Base-by-base conservation (phyloP, 202 grass and related monocot species). In the Bolboschoenoplectus hybrid region DNA sequence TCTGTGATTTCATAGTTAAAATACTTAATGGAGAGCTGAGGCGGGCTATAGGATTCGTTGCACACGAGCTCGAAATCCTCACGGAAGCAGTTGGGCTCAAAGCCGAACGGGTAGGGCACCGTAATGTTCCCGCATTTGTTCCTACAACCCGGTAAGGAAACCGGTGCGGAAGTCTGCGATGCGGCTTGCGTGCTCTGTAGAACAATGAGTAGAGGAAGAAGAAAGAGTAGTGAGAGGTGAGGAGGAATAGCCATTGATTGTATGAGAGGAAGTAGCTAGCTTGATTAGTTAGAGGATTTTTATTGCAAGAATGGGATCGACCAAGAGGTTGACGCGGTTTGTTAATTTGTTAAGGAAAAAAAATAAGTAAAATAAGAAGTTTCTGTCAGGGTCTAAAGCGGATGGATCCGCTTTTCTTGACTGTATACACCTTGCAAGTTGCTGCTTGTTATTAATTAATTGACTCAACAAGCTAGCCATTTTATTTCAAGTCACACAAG, bases 71-170 rank as follows among this genome's bases (percentile, higher is more conserved):
- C 2, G 72, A 87, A 91, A 3, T 46, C 63, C 0, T 91, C 26
- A 0, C 34, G 84, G 87, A 86, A 89, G 84, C 87, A 89, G 20
- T 73, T 80, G 0, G 9, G 39, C 38, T 86, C n/a, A 40, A 65
- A 84, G 17, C 87, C 90, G 81, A 87, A 91, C 0, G 90, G 90
- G 65, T 87, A 91, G 0, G 89, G 89, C 4, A 91, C 69, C 0
- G 36, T 19, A 0, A 92, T 57, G 67, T 13, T 0, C 3, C 86
- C 91, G 1, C 91, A 90, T 3, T 3, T 56, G 1, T 80, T 81
- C 1, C 43, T 57, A 80, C 91, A 92, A 9, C 91, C 88, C 0
- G 80, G 86, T 64, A 90, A 6, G 13, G 88, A 60, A 81, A 86
- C 13, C 0, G 78, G 84, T 10, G 11, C 11, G 4, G 81, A 73